phyloP scores from a whole-genome alignment of 306 rosid species.

The Neltuma alba region DNA sequence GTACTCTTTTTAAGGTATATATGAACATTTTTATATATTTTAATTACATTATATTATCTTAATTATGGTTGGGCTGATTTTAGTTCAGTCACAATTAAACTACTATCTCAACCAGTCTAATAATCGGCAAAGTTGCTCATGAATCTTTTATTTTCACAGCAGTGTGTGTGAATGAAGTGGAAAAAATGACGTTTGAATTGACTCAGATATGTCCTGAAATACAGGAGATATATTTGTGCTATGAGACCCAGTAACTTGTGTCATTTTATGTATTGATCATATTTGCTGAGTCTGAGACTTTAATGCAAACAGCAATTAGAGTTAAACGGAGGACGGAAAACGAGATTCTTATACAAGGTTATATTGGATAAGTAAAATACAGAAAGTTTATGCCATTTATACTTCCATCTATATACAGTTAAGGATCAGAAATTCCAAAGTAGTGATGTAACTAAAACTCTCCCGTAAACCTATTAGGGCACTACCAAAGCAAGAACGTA shows the following conservation, averaged over 20 bases:
- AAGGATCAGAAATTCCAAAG: neutral
- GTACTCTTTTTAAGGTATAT: too few species aligned
- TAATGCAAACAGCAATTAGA: neutral
- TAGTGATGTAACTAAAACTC: neutral
- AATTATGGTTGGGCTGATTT: too few species aligned
- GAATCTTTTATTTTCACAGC: too few species aligned
- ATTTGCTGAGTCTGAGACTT: neutral
- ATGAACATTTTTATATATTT: too few species aligned
- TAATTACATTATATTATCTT: too few species aligned
- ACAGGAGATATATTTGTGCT: too few species aligned
- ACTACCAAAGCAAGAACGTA: constrained; percentile 12
- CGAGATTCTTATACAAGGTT: neutral
- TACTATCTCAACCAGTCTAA: too few species aligned
- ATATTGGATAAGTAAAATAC: neutral
- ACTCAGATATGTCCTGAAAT: constrained; percentile 45
- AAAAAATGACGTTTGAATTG: too few species aligned
- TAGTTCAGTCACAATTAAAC: too few species aligned
- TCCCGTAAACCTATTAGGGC: neutral
- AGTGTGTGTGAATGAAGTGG: too few species aligned
- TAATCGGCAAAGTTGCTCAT: too few species aligned
- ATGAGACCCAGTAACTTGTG: neutral
- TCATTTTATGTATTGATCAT: neutral
- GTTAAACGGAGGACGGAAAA: neutral
- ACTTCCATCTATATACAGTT: neutral
- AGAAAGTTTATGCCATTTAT: neutral